Conservation (phyloP, 2,329 filamentous ascomycete species). For the Pseudogymnoascus sp. region DNA sequence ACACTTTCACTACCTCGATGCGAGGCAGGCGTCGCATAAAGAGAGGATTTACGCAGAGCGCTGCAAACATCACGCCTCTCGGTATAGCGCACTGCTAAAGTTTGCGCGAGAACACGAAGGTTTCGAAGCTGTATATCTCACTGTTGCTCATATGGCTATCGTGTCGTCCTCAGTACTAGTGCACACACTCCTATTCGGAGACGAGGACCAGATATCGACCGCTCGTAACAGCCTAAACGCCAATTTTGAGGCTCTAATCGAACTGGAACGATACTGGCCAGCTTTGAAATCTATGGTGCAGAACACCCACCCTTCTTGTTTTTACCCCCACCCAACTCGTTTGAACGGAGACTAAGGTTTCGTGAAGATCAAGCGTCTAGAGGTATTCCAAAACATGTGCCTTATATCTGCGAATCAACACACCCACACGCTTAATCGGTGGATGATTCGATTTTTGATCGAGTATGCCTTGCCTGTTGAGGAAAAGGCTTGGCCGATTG, state of each 20-base stretch:
- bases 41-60: constrained; percentile 11
- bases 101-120: constrained; percentile 17
- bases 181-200: constrained; percentile 28
- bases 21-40: neutral
- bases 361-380: constrained; percentile 9
- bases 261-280: constrained; percentile 14
- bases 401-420: constrained; percentile 8
- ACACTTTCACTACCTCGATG: constrained; percentile 31
- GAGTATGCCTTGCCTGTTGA: constrained; percentile 14
- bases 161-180: constrained; percentile 30
- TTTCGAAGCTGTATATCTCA: constrained; percentile 27
- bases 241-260: constrained; percentile 15
- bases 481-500: neutral
- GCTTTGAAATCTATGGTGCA: constrained; percentile 12
- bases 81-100: constrained; percentile 23
- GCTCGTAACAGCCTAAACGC: constrained; percentile 10
- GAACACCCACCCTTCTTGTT: neutral
- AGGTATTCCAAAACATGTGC: constrained; percentile 13
- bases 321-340: too few relatives aligned
- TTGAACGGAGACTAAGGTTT: neutral
- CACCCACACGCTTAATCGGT: constrained; percentile 11
- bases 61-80: constrained; percentile 26
- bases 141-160: constrained; percentile 29
- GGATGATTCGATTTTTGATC: constrained; percentile 15
- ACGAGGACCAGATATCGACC: constrained; percentile 10